Evolutionary conservation across 2,329 filamentous ascomycete genomes (phyloP), one percentile per base, ranked within the genome.

Genomic region (Apiospora rasikravindrae): DNA sequence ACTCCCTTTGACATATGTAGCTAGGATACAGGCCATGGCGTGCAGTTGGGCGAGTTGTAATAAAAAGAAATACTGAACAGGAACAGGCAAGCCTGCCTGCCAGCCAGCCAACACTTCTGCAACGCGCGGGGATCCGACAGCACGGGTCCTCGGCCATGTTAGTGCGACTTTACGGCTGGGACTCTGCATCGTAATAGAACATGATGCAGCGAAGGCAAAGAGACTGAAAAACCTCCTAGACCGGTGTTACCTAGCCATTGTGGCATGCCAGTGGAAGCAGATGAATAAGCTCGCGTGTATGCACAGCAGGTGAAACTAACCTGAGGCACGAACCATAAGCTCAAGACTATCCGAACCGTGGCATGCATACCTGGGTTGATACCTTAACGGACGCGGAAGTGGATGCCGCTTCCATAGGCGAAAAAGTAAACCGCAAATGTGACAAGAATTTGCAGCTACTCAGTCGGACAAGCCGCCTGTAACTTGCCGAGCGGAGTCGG

Each of bases 91-190:
- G 51, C 51, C 51, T 40, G 29, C 57, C 22, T 64, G 40, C 29
- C 29, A 22, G 53, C 53, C 13, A n/a, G 10, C 53, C 13, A n/a
- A 8, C 29, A 22, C 57, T 7, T 45, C 44, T 45, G 44, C 44
- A 45, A 45, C 19, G 14, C 14, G 44, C 19, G 33, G 19, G 57
- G 57, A 64, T 64, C 57, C 57, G 57, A 64, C 57, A 64, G 57
- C 33, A 64, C 57, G 57, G 57, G 57, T 64, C 57, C 57, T 64
- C 57, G 57, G 57, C 57, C 57, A 40, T 24, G 57, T 40, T 10
- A 40, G 57, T 64, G 16, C 57, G 57, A 64, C 57, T 64, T 51
- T 19, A 64, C 16, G 29, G 19, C 29, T 40, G 57, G 29, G 33
- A 16, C 26, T 29, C 26, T 57, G 51, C 51, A 57, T 57, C 24